Percentiles rank a stretch among this genome's conserved stretches.
These are phyloP conservation scores for Millerago galiae DNA, from an alignment of 805 yeast genomes.

Conservation along the genomic window DNA sequence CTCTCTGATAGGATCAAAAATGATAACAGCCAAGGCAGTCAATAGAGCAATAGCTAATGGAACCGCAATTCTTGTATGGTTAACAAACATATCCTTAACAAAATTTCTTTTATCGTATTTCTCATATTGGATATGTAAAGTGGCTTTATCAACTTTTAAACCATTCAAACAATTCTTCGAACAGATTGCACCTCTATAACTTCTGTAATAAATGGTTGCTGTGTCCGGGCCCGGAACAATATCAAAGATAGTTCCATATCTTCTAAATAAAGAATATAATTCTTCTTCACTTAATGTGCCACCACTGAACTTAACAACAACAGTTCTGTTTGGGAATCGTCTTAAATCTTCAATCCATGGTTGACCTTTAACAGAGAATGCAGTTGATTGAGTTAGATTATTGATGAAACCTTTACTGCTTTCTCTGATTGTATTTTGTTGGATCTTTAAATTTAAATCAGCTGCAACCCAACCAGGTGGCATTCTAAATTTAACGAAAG, in stretches of 20 bases:
- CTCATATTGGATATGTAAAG: slow-evolving; percentile 69
- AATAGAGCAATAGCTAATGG: slow-evolving; percentile 74
- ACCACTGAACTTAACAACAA: slow-evolving; percentile 73
- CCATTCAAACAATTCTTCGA: slow-evolving; percentile 93
- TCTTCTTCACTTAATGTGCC: slow-evolving; percentile 73
- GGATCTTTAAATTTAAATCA: slow-evolving; percentile 48
- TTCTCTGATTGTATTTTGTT: slow-evolving; percentile 36
- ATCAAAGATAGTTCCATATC: slow-evolving; percentile 81
- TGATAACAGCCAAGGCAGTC: slow-evolving; percentile 74
- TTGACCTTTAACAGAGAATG: slow-evolving; percentile 74
- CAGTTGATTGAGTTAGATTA: slow-evolving; percentile 44
- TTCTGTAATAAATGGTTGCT: slow-evolving; percentile 49
- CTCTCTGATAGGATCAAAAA: slow-evolving; percentile 91
- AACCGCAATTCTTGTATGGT: slow-evolving; percentile 77
- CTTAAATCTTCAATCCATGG: slow-evolving; percentile 97
- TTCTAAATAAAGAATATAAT: slow-evolving; percentile 70
- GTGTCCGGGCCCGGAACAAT: slow-evolving; percentile 49
- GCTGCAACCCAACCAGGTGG: slow-evolving; percentile 45
- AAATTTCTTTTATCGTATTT: slow-evolving; percentile 47
- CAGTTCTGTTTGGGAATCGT: slow-evolving; percentile 57
- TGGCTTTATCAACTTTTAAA: slow-evolving; percentile 52
- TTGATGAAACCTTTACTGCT: slow-evolving; percentile 32
- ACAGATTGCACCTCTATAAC: slow-evolving; percentile 63
- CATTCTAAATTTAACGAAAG: slow-evolving; percentile 70
- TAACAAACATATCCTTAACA: slow-evolving; percentile 50